Evolutionary conservation across 352 stramenopile genomes (phyloP).

Genomic region (Pythium dissotocum): DNA sequence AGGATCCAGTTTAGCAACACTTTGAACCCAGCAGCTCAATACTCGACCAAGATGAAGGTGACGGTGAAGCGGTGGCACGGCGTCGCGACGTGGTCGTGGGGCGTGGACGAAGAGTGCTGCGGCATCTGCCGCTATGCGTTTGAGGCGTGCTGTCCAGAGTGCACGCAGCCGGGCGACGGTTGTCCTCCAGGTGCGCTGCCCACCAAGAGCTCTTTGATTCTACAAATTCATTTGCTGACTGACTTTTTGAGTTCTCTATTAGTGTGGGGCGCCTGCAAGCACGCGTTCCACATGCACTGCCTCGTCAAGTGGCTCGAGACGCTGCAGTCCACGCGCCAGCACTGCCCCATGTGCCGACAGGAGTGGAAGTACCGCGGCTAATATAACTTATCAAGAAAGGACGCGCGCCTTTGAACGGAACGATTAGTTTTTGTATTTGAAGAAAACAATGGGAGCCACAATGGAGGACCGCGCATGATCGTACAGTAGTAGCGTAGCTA

Average conservation of each 20-base stretch:
- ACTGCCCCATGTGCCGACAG: slow-evolving; percentile 90
- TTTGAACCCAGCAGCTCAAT: neutral
- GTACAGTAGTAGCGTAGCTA: slow-evolving; percentile 20
- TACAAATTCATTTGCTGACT: neutral
- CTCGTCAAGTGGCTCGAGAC: slow-evolving; percentile 92
- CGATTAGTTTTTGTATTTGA: no score
- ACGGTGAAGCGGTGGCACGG: slow-evolving; percentile 87
- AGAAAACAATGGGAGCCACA: no score
- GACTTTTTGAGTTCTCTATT: neutral
- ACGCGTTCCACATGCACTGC: slow-evolving; percentile 94
- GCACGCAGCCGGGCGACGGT: slow-evolving; percentile 70
- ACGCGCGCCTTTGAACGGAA: neutral
- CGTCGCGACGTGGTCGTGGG: slow-evolving; percentile 91
- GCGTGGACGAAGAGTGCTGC: slow-evolving; percentile 91
- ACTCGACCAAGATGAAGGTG: slow-evolving; percentile 60
- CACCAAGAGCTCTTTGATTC: neutral
- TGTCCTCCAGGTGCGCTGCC: slow-evolving; percentile 71
- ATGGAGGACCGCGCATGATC: no score
- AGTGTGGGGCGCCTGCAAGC: slow-evolving; percentile 90
- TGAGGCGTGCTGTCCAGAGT: slow-evolving; percentile 82
- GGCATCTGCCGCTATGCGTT: slow-evolving; percentile 87
- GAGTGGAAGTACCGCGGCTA: slow-evolving; percentile 85
- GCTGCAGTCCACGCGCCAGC: slow-evolving; percentile 74
- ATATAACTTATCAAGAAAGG: slow-evolving; percentile 8
- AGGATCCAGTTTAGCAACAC: no score